Evolutionary conservation across 2,329 filamentous ascomycete species (phyloP), one percentile per base, ranked within the genome.

Genomic region (Tolypocladium tropicale): DNA sequence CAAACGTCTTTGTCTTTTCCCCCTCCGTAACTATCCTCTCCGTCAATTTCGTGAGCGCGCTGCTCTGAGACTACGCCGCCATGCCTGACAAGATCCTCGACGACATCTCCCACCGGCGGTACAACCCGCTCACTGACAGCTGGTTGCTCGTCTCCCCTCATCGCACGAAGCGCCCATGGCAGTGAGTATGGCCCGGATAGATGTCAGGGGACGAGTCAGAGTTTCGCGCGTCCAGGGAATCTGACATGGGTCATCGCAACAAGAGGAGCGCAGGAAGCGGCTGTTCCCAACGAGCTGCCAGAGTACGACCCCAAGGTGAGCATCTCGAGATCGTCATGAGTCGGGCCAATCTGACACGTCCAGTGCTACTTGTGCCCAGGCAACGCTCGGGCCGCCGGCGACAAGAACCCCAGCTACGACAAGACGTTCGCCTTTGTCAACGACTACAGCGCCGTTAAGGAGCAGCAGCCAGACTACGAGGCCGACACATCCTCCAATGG

Each of bases 91-190:
- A 83, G 61, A 84, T 93, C 53, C 84, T 99, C 53, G 86, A 97
- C 77, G 93, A 99, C 71, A 97, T 99, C 66, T 96, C 94, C 46
- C 94, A 99, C 70, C 82, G 94, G 65, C 87, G 94, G 70, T 97
- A 88, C 72, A 99, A 99, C 70, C 89, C 90, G 54, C 79, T 99
- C 59, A 87, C 89, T 62, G 91, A 90, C 59, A 90, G 88, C 59
- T 95, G 92, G 88, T 81, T 99, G 58, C 82, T 99, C 39, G 94
- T 99, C 16, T 97, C 94, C 18, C 94, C 94, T 59, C 94, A 99
- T 73, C 81, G 94, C 55, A 97, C 92, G 54, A 97, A 97, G 81
- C 83, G 94, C 61, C 94, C 94, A 67, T 99, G 94, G 94, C 94
- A 96, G 90, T 95, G 78, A 82, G 89, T 77, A 21, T 32, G 25